Percentiles rank a stretch among this genome's conserved stretches.
These are phyloP conservation scores for Cadophora luteo-olivacea DNA, from an alignment of 2,329 filamentous ascomycete species.

Conservation along the genomic window DNA sequence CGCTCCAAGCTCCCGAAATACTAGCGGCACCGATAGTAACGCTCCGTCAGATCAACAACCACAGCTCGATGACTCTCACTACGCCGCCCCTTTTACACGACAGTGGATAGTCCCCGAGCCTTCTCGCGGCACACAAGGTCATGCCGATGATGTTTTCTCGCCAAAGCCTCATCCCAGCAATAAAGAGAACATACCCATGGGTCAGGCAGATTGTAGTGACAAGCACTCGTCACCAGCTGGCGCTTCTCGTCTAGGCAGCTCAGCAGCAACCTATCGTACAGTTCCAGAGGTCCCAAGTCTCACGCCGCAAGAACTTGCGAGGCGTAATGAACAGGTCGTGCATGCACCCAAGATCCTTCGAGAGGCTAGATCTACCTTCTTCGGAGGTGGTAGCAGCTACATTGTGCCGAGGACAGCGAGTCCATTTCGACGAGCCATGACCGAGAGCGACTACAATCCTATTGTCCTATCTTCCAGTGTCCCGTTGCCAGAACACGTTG, in stretches of 20 bases:
- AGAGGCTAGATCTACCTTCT: slow-evolving; percentile 56
- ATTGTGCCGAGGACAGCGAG: slow-evolving; percentile 61
- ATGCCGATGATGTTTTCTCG: slow-evolving; percentile 39
- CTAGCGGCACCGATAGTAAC: slow-evolving; percentile 26
- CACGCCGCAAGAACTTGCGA: slow-evolving; percentile 41
- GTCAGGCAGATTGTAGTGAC: neutral
- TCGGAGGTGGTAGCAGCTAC: slow-evolving; percentile 57
- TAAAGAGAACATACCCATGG: slow-evolving; percentile 30
- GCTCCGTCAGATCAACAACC: slow-evolving; percentile 25
- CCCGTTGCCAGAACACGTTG: neutral
- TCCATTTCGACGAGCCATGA: slow-evolving; percentile 60
- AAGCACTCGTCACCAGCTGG: neutral
- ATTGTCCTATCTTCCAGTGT: slow-evolving; percentile 15
- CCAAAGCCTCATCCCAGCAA: slow-evolving; percentile 22
- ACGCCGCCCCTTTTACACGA: slow-evolving; percentile 31
- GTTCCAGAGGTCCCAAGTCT: slow-evolving; percentile 28
- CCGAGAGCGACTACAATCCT: slow-evolving; percentile 32
- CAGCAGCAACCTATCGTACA: slow-evolving; percentile 33
- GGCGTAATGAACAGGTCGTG: slow-evolving; percentile 40
- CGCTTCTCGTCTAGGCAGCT: slow-evolving; percentile 29
- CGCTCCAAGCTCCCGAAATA: slow-evolving; percentile 21
- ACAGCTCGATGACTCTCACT: slow-evolving; percentile 27
- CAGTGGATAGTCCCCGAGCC: slow-evolving; percentile 36
- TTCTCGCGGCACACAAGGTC: slow-evolving; percentile 28
- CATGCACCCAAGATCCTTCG: slow-evolving; percentile 44